phyloP scores from a whole-genome alignment of 345 rosid species.

The Alliaria petiolata region DNA sequence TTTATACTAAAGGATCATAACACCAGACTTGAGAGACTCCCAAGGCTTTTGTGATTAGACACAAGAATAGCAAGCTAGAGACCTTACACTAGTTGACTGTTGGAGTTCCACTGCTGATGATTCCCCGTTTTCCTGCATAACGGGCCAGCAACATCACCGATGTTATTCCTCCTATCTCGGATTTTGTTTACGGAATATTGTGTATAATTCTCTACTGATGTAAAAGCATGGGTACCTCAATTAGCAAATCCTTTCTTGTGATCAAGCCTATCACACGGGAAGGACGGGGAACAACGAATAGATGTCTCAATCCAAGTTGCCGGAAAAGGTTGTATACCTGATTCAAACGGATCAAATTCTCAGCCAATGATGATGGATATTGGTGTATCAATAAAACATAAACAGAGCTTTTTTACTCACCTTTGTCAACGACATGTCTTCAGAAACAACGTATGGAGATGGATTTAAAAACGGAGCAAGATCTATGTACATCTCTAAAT shows the following conservation, averaged over 20 bases:
- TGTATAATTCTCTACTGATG: neutral
- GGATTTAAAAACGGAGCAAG: constrained; percentile 93
- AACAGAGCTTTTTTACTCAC: constrained; percentile 32
- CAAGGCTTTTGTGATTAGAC: constrained; percentile 3
- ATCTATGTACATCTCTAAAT: constrained; percentile 96
- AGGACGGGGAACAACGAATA: constrained; percentile 95
- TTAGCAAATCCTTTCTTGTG: constrained; percentile 89
- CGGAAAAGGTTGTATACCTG: constrained; percentile 97
- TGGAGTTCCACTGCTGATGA: constrained; percentile 71
- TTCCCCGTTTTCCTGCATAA: constrained; percentile 62
- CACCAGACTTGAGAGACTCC: constrained; percentile 11
- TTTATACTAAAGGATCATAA: neutral
- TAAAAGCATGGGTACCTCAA: constrained; percentile 53
- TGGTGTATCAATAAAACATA: neutral
- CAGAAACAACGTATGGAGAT: constrained; percentile 90
- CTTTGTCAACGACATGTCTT: constrained; percentile 98
- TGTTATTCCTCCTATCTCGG: neutral
- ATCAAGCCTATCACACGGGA: constrained; percentile 85
- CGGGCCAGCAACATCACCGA: neutral
- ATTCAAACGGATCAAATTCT: constrained; percentile 8
- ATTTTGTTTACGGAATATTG: neutral
- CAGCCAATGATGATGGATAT: neutral
- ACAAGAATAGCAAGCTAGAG: constrained; percentile 46
- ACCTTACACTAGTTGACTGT: constrained; percentile 99
- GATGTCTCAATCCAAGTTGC: constrained; percentile 89